These are phyloP conservation scores for Aureobasidium leucospermi DNA, from an alignment of 2,329 filamentous ascomycete species.

Conservation along the genomic window DNA sequence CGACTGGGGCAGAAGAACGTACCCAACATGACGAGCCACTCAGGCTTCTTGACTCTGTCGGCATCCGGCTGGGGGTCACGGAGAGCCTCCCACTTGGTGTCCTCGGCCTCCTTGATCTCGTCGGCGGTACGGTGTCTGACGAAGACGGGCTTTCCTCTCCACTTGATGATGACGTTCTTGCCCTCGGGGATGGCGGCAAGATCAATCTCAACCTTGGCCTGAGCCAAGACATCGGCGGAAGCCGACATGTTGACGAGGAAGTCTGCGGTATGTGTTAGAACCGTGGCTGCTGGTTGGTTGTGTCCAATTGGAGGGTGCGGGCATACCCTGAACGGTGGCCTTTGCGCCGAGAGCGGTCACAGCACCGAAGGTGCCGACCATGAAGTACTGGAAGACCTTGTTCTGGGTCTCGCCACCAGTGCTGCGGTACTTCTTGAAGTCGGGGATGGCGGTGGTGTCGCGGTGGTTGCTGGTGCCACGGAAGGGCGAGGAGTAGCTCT, in stretches of 20 bases:
- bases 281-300: not conserved
- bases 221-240: constrained; percentile 94
- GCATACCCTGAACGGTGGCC: constrained; percentile 93
- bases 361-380: constrained; percentile 92
- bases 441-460: constrained; percentile 66
- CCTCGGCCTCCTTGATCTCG: constrained; percentile 94
- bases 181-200: constrained; percentile 89
- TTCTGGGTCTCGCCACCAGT: constrained; percentile 62
- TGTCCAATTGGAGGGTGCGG: not conserved
- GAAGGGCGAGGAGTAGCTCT: constrained; percentile 51
- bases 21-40: constrained; percentile 99
- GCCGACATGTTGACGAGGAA: constrained; percentile 99
- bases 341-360: constrained; percentile 90
- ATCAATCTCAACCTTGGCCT: constrained; percentile 99
- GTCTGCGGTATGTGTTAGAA: constrained; percentile 50
- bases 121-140: constrained; percentile 91
- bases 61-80: constrained; percentile 86
- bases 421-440: constrained; percentile 82
- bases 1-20: constrained; percentile 25
- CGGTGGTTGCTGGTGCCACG: constrained; percentile 28
- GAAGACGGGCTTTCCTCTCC: constrained; percentile 99
- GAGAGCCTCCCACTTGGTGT: constrained; percentile 71
- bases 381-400: constrained; percentile 94
- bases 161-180: constrained; percentile 99
- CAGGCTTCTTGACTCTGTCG: constrained; percentile 94